Conservation (phyloP, 2,329 filamentous ascomycete genomes). For the Teratosphaeria pseudoeucalypti region DNA sequence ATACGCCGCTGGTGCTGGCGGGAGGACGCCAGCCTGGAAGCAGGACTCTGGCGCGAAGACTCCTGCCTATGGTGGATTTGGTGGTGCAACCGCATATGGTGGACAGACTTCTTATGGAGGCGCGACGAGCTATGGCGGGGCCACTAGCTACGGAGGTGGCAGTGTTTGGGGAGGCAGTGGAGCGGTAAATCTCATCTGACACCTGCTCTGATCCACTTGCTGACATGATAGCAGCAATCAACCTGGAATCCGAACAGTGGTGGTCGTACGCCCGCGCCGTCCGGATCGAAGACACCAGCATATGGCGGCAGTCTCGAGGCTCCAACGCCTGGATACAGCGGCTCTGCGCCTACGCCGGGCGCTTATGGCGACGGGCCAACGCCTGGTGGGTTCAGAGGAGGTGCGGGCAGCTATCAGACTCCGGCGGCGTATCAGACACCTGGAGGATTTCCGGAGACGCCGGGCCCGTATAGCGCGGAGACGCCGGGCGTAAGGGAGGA, state of each 20-base stretch:
- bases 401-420: constrained; percentile 29
- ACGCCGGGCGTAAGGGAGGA: constrained; percentile 41
- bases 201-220: background rate
- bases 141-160: constrained; percentile 20
- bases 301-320: constrained; percentile 56
- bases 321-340: constrained; percentile 37
- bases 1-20: constrained; percentile 25
- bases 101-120: constrained; percentile 38
- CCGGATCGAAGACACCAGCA: constrained; percentile 66
- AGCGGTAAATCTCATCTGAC: constrained; percentile 6
- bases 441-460: constrained; percentile 44
- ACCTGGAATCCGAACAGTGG: constrained; percentile 28
- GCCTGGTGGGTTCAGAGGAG: constrained; percentile 27
- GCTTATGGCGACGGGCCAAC: constrained; percentile 25
- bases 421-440: constrained; percentile 21
- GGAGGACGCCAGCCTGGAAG: constrained; percentile 58
- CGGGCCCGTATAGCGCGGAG: constrained; percentile 41
- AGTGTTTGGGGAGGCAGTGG: constrained; percentile 15
- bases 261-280: constrained; percentile 46
- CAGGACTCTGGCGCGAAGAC: constrained; percentile 31
- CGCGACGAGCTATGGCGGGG: constrained; percentile 28
- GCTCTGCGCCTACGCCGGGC: constrained; percentile 32
- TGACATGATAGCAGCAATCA: constrained; percentile 16
- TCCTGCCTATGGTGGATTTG: constrained; percentile 31
- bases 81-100: constrained; percentile 1